A percentile compares a stretch with the other conserved stretches of the same genome.
Conservation (phyloP, 768 basidiomycete genomes). For the Lentinula sp. region DNA sequence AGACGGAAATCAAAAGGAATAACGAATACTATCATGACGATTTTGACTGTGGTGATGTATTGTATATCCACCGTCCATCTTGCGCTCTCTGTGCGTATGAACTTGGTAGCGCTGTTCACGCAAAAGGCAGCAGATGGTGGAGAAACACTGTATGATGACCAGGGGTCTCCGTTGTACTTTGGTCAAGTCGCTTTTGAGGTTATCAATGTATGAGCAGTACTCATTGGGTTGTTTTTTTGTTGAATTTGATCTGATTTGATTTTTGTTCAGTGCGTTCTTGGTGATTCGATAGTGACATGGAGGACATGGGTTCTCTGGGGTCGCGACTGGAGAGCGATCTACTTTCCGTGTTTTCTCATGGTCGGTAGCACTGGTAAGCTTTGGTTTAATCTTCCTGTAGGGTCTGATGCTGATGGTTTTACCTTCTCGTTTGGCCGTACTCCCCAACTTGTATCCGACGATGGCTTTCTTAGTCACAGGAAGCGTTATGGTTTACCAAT, state of each 20-base stretch:
- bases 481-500: neutral
- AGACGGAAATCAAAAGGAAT: too few relatives aligned
- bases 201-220: neutral
- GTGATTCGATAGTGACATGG: conserved; percentile 7
- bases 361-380: neutral
- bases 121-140: neutral
- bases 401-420: neutral
- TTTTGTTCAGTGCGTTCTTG: neutral
- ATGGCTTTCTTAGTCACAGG: neutral
- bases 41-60: conserved; percentile 5
- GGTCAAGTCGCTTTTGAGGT: neutral
- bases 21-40: neutral
- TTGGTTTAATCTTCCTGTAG: too few relatives aligned
- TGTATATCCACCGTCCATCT: conserved; percentile 5
- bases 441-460: neutral
- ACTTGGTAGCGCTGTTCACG: neutral
- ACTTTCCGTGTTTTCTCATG: neutral
- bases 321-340: neutral
- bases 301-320: conserved; percentile 7
- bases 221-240: neutral
- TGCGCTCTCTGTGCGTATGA: conserved; percentile 4
- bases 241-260: neutral
- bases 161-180: neutral
- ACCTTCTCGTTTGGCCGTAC: neutral
- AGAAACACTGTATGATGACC: neutral